These are phyloP conservation scores for Fremontodendron californicum DNA, from an alignment of 345 rosid species.

Conservation along the genomic window DNA sequence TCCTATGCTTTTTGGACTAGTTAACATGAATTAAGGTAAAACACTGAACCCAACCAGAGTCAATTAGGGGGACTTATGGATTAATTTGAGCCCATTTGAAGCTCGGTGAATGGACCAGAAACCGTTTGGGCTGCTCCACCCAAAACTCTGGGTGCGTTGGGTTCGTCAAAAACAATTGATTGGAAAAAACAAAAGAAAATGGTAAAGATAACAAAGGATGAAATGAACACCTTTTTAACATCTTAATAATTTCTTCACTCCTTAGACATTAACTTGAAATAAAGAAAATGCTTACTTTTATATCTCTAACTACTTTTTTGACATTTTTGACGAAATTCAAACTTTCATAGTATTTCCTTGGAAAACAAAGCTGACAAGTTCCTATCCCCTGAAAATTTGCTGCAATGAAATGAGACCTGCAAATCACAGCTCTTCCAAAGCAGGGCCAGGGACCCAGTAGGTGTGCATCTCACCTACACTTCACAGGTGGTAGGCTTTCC, in stretches of 20 bases:
- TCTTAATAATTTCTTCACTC: too few species aligned
- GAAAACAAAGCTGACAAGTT: constrained; percentile 3
- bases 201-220: too few species aligned
- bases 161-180: neutral
- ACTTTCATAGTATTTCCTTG: neutral
- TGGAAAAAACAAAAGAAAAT: too few species aligned
- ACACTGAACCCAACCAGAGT: neutral
- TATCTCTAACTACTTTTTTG: neutral
- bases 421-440: neutral
- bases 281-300: too few species aligned
- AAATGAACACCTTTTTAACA: too few species aligned
- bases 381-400: neutral
- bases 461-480: neutral
- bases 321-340: neutral
- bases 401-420: neutral
- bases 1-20: neutral
- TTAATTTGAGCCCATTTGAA: too few species aligned
- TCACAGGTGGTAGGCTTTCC: neutral
- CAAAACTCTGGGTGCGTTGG: neutral
- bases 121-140: neutral
- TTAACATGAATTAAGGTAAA: too few species aligned
- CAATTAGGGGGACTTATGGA: too few species aligned
- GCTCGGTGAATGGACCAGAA: neutral
- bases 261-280: too few species aligned
- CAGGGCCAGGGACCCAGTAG: neutral